A percentile compares a stretch with the other conserved stretches of the same genome.
phyloP scores from a whole-genome alignment of 495 filamentous ascomycete species.

The Lasiosphaeria ovina region DNA sequence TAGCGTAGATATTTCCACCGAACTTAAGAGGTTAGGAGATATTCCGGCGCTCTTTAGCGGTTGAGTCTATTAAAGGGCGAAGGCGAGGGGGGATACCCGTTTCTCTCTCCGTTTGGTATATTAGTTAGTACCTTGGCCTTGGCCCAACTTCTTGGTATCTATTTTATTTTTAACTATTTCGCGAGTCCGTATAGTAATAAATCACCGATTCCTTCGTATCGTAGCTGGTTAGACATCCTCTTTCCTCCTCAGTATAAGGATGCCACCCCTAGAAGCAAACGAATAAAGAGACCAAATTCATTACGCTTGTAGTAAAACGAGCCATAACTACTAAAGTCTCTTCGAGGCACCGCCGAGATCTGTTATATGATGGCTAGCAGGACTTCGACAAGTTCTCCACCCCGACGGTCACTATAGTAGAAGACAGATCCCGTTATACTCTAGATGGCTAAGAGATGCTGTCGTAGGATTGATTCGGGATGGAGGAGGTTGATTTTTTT shows the following conservation, averaged over 20 bases:
- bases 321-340: not conserved
- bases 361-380: not conserved
- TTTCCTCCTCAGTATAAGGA: not conserved
- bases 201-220: not conserved
- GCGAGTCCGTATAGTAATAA: not conserved
- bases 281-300: not conserved
- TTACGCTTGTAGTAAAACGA: not conserved
- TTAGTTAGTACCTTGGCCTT: not conserved
- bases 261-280: not conserved
- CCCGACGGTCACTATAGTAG: not conserved
- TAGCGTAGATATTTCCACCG: not conserved
- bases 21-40: not conserved
- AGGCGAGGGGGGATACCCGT: not conserved
- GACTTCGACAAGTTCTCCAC: not conserved
- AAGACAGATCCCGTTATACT: not conserved
- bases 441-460: not conserved
- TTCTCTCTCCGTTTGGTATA: not conserved
- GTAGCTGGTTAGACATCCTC: not conserved
- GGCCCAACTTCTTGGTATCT: not conserved
- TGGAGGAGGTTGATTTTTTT: not conserved
- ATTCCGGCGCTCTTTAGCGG: not conserved
- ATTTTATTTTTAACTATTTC: conserved; percentile 2
- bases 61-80: not conserved
- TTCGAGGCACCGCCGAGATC: not conserved
- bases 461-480: not conserved